Base-by-base conservation (phyloP, 805 yeast genomes). In the Diddensiella transvaalensis region DNA sequence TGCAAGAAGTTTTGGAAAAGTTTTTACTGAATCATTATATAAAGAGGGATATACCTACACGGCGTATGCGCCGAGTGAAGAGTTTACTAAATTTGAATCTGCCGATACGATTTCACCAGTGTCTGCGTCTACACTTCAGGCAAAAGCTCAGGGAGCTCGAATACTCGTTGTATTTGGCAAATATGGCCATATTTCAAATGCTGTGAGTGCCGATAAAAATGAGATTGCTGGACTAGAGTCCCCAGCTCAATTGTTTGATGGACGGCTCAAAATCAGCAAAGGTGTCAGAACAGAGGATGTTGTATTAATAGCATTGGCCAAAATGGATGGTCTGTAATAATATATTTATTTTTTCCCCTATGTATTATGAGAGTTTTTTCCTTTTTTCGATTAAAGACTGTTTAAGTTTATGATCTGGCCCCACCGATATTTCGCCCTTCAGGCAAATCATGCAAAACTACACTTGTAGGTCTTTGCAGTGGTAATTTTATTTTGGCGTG, bases 251-350 rank as follows among this genome's bases (percentile, higher is more conserved):
- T 74, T 88, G 70, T 84, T 88, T 62, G 96, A 88, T 64, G 82
- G 83, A 2, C 70, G 74, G 47, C 43, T 79, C 21, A 59, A 60
- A 4, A 73, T 84, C 4, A 83, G 85, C 1, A 62, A 68, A 1
- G 78, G 83, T 0, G 74, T 78, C 0, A 70, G 85, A 50, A 72
- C 83, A 1, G 95, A 87, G 59, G 96, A 88, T 63, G 84, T 82
- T 3, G 73, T 81, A 1, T 60, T 83, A 65, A 78, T 85, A 10
- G 18, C 47, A n/a, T 29, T 48, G 37, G 51, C 48, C 26, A 19
- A 35, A 22, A 22, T 40, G n/a, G 43, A 40, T 10, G 33, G 43
- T 19, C 56, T 38, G 21, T 60, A 35, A 26, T 8, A 26, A 26
- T 26, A 26, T 26, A 26, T 26, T 26, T 26, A 26, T 26, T 26